phyloP scores from a whole-genome alignment of 495 filamentous ascomycete species.

The Hyaloscypha finlandica region DNA sequence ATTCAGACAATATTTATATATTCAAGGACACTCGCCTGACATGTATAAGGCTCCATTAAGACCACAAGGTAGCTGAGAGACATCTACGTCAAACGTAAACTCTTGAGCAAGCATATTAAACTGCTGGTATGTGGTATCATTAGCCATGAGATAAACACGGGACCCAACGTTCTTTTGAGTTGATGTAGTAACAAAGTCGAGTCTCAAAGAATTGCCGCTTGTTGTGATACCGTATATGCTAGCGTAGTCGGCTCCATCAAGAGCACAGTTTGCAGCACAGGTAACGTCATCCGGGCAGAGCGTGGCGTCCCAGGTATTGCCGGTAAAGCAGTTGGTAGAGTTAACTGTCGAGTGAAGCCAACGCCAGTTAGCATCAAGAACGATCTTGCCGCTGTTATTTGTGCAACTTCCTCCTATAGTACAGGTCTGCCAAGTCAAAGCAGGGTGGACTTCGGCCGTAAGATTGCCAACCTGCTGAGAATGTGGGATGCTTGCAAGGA shows the following conservation, averaged over 20 bases:
- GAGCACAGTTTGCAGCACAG: constrained; percentile 58
- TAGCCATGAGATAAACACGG: constrained; percentile 59
- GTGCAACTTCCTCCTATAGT: constrained; percentile 52
- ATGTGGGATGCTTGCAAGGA: constrained; percentile 24
- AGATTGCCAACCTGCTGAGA: constrained; percentile 58
- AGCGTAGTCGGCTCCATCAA: constrained; percentile 61
- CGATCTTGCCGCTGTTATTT: constrained; percentile 50
- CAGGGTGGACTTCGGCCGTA: constrained; percentile 60
- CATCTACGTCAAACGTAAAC: constrained; percentile 69
- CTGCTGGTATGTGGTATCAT: constrained; percentile 56
- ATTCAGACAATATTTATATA: too few relatives aligned
- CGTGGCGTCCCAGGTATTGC: constrained; percentile 55
- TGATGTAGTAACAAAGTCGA: constrained; percentile 54
- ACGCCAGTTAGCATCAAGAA: constrained; percentile 67
- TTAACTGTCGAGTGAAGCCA: constrained; percentile 53
- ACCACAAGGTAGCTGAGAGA: constrained; percentile 66
- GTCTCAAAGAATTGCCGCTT: constrained; percentile 49
- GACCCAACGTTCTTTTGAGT: constrained; percentile 51
- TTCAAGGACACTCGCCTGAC: too few relatives aligned
- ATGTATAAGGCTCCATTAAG: constrained; percentile 74
- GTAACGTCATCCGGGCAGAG: constrained; percentile 53
- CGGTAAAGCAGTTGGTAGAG: constrained; percentile 66
- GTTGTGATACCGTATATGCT: constrained; percentile 59
- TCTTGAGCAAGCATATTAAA: constrained; percentile 62
- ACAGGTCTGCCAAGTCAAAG: constrained; percentile 58